These are phyloP conservation scores for Rhizophora apiculata DNA, from an alignment of 345 rosid species.

Conservation along the genomic window DNA sequence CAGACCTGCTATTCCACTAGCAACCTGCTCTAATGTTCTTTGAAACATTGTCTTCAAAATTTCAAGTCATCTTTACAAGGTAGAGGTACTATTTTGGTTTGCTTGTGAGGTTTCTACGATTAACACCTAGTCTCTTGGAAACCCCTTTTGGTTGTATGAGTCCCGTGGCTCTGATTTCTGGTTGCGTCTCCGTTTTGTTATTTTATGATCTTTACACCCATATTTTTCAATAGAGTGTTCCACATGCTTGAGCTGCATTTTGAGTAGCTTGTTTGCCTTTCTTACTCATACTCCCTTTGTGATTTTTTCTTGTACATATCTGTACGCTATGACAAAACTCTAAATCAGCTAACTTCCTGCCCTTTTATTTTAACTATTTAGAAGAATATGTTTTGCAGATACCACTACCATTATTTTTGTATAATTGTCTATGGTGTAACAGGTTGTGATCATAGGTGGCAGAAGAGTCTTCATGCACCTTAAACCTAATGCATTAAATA, in stretches of 20 bases:
- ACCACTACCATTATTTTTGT: background rate
- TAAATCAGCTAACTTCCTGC: background rate
- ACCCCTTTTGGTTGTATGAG: background rate
- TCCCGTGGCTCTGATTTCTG: too few relatives aligned
- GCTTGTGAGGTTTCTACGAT: slow-evolving; percentile 5
- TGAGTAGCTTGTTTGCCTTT: too few relatives aligned
- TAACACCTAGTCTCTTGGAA: background rate
- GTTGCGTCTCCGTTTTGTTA: too few relatives aligned
- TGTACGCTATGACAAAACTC: too few relatives aligned
- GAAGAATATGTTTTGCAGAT: background rate
- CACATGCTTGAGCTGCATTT: too few relatives aligned
- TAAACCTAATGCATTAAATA: background rate
- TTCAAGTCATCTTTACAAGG: background rate
- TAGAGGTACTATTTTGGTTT: background rate
- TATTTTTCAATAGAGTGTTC: too few relatives aligned
- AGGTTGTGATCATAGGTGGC: background rate
- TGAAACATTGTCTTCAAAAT: background rate
- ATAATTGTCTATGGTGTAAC: background rate
- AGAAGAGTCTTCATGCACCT: background rate
- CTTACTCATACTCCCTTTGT: too few relatives aligned
- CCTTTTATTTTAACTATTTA: background rate
- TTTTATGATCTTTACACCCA: too few relatives aligned
- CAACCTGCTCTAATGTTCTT: background rate
- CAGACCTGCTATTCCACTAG: slow-evolving; percentile 1
- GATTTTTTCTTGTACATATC: too few relatives aligned